Evolutionary conservation across 2,329 filamentous ascomycete genomes (phyloP).

Genomic region (Aspergillus carbonarius): DNA sequence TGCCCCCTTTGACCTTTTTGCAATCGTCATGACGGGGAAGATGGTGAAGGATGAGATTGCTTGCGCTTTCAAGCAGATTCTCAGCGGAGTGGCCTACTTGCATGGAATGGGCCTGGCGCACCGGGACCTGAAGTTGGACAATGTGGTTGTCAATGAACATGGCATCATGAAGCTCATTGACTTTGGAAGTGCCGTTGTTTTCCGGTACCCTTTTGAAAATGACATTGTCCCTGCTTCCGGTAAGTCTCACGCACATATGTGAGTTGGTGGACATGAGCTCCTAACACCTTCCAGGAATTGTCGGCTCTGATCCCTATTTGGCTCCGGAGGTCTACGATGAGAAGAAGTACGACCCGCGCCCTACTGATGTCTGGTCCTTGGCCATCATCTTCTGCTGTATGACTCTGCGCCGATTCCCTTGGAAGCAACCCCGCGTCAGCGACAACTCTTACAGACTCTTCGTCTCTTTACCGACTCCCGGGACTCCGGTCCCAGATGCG

Average conservation of each 20-base stretch:
- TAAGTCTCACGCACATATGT: conserved; percentile 47
- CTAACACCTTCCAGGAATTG: conserved; percentile 57
- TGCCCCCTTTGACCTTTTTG: conserved; percentile 91
- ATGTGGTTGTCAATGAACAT: conserved; percentile 92
- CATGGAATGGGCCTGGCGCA: conserved; percentile 95
- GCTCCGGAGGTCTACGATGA: conserved; percentile 96
- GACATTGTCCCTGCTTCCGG: conserved; percentile 78
- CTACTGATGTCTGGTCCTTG: conserved; percentile 95
- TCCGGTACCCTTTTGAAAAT: conserved; percentile 94
- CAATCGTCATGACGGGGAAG: conserved; percentile 97
- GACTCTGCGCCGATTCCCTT: conserved; percentile 90
- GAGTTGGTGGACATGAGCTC: neutral
- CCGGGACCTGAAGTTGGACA: conserved; percentile 93
- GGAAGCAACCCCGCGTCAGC: conserved; percentile 88
- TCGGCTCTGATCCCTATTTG: conserved; percentile 90
- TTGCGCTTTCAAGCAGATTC: conserved; percentile 89
- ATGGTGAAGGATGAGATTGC: conserved; percentile 90
- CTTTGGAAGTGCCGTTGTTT: conserved; percentile 95
- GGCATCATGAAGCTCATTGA: conserved; percentile 99
- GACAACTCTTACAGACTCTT: conserved; percentile 97
- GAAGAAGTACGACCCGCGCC: conserved; percentile 87
- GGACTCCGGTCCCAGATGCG: conserved; percentile 49
- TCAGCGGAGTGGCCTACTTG: conserved; percentile 90
- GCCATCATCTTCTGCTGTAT: conserved; percentile 99
- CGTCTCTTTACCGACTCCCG: conserved; percentile 77